Evolutionary conservation across 345 rosid genomes (phyloP), one percentile per base, ranked within the genome.

Genomic region (Aegle marmelos): DNA sequence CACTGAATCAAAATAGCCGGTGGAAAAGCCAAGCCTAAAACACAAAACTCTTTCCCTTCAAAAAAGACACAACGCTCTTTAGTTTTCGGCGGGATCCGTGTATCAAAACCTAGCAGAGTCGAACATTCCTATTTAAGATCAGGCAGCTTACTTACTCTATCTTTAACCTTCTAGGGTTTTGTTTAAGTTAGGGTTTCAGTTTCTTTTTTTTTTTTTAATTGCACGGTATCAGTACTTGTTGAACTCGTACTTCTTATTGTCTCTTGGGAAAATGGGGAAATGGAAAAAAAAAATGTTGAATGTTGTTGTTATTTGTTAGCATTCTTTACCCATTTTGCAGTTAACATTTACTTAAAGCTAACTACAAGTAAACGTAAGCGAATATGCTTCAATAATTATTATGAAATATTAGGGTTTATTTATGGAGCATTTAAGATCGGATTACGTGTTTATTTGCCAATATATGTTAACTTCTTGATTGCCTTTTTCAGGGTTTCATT

Each of bases 31-130:
- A 64, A 63, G 61, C 62, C 60, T 50, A 27, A 21, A 25, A 8
- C 31, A 5, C 24, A 24, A 14, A 59, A 41, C 58, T 9, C 28
- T 70, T 11, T 28, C n/a, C n/a, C n/a, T n/a, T n/a, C n/a, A n/a
- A n/a, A n/a, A n/a, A n/a, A n/a, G n/a, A n/a, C n/a, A n/a, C 24
- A 24, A 14, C 69, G 28, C 58, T 9, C 28, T 70, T 11, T 28
- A 33, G 36, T 78, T 74, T 78, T 71, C 76, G 81, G 81, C 79
- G 82, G 82, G 79, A 82, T 82, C 73, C 36, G 6, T 41, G 25
- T 78, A 65, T 70, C 64, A 68, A 79, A 78, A 64, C 70, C 77
- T 58, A 41, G 57, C 39, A 45, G 70, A 45, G 70, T 66, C 54
- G 70, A 50, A 21, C 62, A 1, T 14, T 50, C 34, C 17, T 7